A percentile compares a stretch with the other conserved stretches of the same genome.
phyloP scores from a whole-genome alignment of 2,329 filamentous ascomycete species.

The Penicillium freii region DNA sequence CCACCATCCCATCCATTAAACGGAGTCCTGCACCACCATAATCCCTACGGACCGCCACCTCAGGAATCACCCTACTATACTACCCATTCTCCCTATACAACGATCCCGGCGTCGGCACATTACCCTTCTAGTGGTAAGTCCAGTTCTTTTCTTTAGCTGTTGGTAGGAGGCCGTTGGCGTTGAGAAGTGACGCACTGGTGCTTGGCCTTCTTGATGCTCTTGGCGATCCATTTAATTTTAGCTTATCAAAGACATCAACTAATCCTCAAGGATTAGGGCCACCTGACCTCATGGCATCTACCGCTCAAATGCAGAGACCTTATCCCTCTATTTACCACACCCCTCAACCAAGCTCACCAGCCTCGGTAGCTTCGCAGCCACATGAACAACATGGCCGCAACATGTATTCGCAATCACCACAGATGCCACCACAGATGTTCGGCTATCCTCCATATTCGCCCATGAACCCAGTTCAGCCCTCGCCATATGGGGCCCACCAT shows the following conservation, averaged over 20 bases:
- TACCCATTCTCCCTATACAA: slow-evolving; percentile 77
- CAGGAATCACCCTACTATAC: slow-evolving; percentile 73
- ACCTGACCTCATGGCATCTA: slow-evolving; percentile 64
- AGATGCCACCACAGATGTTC: slow-evolving; percentile 84
- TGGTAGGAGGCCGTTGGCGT: not conserved
- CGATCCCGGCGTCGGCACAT: slow-evolving; percentile 74
- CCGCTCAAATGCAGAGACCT: slow-evolving; percentile 64
- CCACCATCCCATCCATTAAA: slow-evolving; percentile 32
- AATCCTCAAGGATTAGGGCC: slow-evolving; percentile 63
- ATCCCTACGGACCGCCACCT: slow-evolving; percentile 63
- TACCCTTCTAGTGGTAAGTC: slow-evolving; percentile 82
- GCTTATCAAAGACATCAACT: slow-evolving; percentile 58
- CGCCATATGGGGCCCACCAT: slow-evolving; percentile 57
- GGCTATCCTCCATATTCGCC: slow-evolving; percentile 61
- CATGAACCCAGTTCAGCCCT: slow-evolving; percentile 53
- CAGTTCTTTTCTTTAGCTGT: slow-evolving; percentile 44
- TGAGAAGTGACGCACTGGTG: not conserved
- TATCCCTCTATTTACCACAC: slow-evolving; percentile 96
- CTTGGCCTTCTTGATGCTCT: not conserved
- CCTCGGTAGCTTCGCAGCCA: slow-evolving; percentile 83
- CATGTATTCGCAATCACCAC: slow-evolving; percentile 79
- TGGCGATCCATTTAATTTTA: slow-evolving; percentile 32
- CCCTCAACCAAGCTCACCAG: slow-evolving; percentile 90
- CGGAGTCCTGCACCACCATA: slow-evolving; percentile 51
- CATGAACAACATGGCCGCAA: slow-evolving; percentile 83